Evolutionary conservation across 106 monocot species (phyloP), one percentile per base, ranked within the genome.

Genomic region (Dendrobium catenatum): DNA sequence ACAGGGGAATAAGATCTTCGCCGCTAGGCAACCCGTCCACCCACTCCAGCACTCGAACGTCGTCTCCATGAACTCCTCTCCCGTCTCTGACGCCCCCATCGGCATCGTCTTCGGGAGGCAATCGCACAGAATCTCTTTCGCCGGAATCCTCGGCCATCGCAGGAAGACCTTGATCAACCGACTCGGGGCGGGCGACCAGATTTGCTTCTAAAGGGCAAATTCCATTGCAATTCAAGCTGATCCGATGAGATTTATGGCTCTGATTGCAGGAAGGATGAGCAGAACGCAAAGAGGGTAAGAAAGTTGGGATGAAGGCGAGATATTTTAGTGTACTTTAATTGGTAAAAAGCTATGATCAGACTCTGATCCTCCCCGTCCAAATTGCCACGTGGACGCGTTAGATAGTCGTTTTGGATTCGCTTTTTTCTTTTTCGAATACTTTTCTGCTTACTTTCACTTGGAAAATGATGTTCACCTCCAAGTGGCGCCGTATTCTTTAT

Each of bases 1-100:
- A 70, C 17, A 80, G 67, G 33, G 80, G 80, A 31, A 68, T 73
- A 31, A 80, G 80, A 44, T 80, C 70, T 1, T 47, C 72, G 46
- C 72, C 68, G 46, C 31, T 19, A 5, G 80, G 80, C 17, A 80
- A 68, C 55, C 80, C 80, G 18, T 26, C 40, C 49, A 70, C 80
- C 80, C 80, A 80, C 37, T 80, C 72, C 29, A 54, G 42, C 15
- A 79, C 77, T n/a, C 27, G 3, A 24, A 9, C 26, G 3, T 54
- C 77, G 2, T 29, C 77, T 26, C 54, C 77, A 2, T 37, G 33
- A 7, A 22, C 11, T 2, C 15, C 11, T 16, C 70, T 16, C n/a
- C 70, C 70, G 15, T 13, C 51, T 46, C 8, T 9, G 13, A 2
- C 51, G 13, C 15, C 51, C 2, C 51, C 13, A 13, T 51, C 51